These are phyloP conservation scores for Pinus taeda DNA, from an alignment of 75 land plant species.

Conservation along the genomic window DNA sequence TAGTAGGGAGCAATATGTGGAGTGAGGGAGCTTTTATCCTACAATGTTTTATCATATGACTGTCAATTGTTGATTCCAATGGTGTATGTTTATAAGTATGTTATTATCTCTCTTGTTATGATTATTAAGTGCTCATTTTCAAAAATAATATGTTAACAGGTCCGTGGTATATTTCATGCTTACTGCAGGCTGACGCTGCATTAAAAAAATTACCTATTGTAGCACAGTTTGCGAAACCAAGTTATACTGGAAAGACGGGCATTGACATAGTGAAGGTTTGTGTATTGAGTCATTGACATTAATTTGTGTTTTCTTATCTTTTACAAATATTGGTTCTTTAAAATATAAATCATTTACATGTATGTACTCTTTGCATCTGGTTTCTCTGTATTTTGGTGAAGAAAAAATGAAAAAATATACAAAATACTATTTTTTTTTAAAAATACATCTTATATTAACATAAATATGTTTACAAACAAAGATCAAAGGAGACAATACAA, in stretches of 20 bases:
- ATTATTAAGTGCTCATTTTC: background rate
- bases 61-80: background rate
- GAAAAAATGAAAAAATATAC: background rate
- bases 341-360: background rate
- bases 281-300: background rate
- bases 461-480: too few relatives aligned
- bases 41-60: background rate
- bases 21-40: background rate
- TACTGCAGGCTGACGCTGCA: conserved; percentile 39
- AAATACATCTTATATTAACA: too few relatives aligned
- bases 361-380: background rate
- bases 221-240: conserved; percentile 41
- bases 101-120: background rate
- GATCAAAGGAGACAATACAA: background rate
- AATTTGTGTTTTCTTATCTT: background rate
- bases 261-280: conserved; percentile 33
- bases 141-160: background rate
- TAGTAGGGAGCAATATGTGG: background rate
- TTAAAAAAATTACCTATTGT: conserved; percentile 32
- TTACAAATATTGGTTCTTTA: background rate
- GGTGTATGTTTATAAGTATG: background rate
- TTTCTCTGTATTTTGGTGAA: background rate
- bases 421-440: background rate
- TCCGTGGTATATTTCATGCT: background rate
- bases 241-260: conserved; percentile 34